Percentiles rank a stretch among this genome's conserved stretches.
Conservation (phyloP, 129 eudicot species). For the Pulicaria dysenterica region DNA sequence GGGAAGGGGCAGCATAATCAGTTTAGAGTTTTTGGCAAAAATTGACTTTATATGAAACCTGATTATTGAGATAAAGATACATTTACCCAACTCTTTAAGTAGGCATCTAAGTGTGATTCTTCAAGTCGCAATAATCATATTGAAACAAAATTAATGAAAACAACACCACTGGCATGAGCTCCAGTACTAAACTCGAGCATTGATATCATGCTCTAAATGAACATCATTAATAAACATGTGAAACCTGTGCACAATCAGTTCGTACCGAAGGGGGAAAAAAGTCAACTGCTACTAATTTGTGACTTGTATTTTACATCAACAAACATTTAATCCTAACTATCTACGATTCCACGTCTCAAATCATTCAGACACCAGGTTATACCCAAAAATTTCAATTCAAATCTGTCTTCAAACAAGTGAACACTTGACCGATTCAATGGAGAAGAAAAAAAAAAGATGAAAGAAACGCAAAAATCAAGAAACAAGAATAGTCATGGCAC, state of each 20-base stretch:
- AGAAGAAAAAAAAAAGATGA: not conserved
- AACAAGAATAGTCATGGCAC: slow-evolving; percentile 1
- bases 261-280: not conserved
- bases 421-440: slow-evolving; percentile 14
- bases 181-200: slow-evolving; percentile 14
- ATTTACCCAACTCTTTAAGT: not conserved
- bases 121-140: not conserved
- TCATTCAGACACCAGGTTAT: slow-evolving; percentile 8
- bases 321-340: slow-evolving; percentile 17
- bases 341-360: not conserved
- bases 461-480: not conserved
- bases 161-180: slow-evolving; percentile 14
- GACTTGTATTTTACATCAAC: not conserved
- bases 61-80: not conserved
- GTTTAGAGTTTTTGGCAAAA: slow-evolving; percentile 10
- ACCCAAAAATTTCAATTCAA: not conserved
- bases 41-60: not conserved
- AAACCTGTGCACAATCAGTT: slow-evolving; percentile 8
- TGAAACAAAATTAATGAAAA: not conserved
- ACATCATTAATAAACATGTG: not conserved
- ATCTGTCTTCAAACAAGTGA: slow-evolving; percentile 18
- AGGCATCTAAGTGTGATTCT: not conserved
- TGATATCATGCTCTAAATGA: not conserved
- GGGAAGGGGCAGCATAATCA: not conserved
- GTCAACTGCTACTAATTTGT: slow-evolving; percentile 19